Base-by-base conservation (phyloP, 2,329 filamentous ascomycete genomes). In the Rugonectria rugulosa region DNA sequence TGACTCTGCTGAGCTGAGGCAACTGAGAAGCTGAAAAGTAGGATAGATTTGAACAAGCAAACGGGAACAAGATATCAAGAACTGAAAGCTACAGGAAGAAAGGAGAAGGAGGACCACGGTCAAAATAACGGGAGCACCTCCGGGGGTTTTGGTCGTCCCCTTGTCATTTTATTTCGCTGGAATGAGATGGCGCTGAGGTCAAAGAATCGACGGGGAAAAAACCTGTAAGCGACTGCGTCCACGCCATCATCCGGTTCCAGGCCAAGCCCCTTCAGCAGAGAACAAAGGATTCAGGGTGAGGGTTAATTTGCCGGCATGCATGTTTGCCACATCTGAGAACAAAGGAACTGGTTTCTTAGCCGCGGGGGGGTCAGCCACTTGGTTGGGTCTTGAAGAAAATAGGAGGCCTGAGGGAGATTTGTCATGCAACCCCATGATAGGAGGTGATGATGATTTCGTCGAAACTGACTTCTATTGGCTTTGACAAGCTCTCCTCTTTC, bases 321-420 rank as follows among this genome's bases (percentile, higher is more conserved):
- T 65, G 63, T 65, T 66, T 65, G 65, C 54, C 60, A 63, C 37
- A 42, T 27, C 46, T 23, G 48, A 67, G 61, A 66, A 68, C 65
- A 67, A 67, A 67, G 65, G 66, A 63, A 57, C 52, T 53, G 65
- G 29, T 55, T 50, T 60, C 44, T 45, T 54, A 60, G 52, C 57
- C 38, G 45, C 56, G 34, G 54, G 31, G 45, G 38, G 40, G 52
- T 37, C 51, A 40, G 19, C 37, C 56, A 51, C 42, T 27, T 26
- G 37, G 46, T 23, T 31, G 50, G 37, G n/a, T 36, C 23, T 23
- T 32, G 11, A n/a, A 26, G 19, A 42, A 21, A 10, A 12, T 24
- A 10, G 27, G 34, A 20, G 20, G 48, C 40, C 31, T 37, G 19
- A 15, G 5, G 21, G 24, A 29, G 31, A 4, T 11, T 29, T 11